These are phyloP conservation scores for Handroanthus guayacan DNA, from an alignment of 257 asterid species.

Conservation along the genomic window DNA sequence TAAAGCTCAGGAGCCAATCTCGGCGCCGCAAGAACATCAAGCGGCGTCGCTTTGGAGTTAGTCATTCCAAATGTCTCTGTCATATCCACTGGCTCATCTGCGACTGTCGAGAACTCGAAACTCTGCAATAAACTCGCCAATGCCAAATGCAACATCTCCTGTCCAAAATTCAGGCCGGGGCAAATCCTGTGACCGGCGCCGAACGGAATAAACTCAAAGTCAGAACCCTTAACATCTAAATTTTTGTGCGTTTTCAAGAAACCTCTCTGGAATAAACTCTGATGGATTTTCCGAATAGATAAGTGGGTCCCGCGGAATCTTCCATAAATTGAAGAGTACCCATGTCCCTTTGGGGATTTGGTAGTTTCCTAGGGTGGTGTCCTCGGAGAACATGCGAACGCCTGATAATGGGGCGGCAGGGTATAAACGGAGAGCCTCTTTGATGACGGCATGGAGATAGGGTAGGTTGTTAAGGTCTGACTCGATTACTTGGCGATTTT, in stretches of 20 bases:
- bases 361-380: neutral
- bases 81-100: conserved; percentile 41
- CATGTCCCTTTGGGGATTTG: neutral
- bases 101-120: conserved; percentile 39
- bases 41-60: conserved; percentile 45
- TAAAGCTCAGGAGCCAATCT: conserved; percentile 26
- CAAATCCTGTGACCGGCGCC: conserved; percentile 57
- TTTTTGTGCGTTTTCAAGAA: neutral
- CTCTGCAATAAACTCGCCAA: conserved; percentile 48
- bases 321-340: neutral
- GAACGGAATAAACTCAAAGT: conserved; percentile 55
- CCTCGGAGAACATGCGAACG: neutral
- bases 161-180: conserved; percentile 42
- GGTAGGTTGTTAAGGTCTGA: neutral
- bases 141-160: conserved; percentile 45
- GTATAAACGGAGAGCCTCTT: neutral
- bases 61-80: conserved; percentile 43
- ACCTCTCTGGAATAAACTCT: neutral
- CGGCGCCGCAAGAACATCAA: conserved; percentile 39
- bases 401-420: neutral
- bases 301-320: neutral
- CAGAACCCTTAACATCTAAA: conserved; percentile 11
- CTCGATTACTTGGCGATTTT: neutral
- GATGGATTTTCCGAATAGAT: neutral
- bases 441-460: neutral